Conservation (phyloP, 441 rosid genomes). For the Pelargonium cotyledonis region DNA sequence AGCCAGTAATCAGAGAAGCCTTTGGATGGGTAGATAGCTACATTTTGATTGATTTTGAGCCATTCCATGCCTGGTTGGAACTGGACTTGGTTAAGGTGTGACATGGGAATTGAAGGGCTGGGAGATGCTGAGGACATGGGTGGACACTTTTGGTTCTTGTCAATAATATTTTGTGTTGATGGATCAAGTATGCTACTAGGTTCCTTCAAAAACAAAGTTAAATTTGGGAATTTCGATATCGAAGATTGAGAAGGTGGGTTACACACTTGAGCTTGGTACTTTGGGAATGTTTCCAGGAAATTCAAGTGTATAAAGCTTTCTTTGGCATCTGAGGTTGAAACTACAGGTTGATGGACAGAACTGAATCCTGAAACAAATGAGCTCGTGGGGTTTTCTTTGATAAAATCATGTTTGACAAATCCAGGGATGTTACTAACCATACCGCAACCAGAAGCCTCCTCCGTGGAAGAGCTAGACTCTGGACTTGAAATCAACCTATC, state of each 20-base stretch:
- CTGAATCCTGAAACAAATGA: constrained; percentile 29
- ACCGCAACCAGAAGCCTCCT: constrained; percentile 25
- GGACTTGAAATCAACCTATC: constrained; percentile 27
- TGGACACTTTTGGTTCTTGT: constrained; percentile 17
- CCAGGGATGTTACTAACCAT: constrained; percentile 28
- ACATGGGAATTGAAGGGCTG: constrained; percentile 18
- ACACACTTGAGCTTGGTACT: constrained; percentile 21
- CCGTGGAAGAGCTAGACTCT: constrained; percentile 30
- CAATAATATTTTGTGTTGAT: constrained; percentile 20
- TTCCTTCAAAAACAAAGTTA: constrained; percentile 53
- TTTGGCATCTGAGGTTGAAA: constrained; percentile 15
- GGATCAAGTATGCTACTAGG: constrained; percentile 29
- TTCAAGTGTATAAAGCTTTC: constrained; percentile 40
- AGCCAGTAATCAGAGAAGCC: constrained; percentile 48
- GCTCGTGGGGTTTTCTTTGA: constrained; percentile 14
- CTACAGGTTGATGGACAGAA: constrained; percentile 21
- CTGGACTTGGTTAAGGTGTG: constrained; percentile 25
- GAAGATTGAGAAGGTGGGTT: constrained; percentile 40
- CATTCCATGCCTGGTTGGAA: constrained; percentile 27
- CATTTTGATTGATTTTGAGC: constrained; percentile 39
- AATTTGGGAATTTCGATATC: constrained; percentile 40
- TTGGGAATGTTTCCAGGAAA: constrained; percentile 50
- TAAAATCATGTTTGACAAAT: constrained; percentile 24
- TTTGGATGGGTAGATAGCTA: constrained; percentile 29
- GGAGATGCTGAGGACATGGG: constrained; percentile 21